A percentile compares a stretch with the other conserved stretches of the same genome.
These are phyloP conservation scores for Stachybotrys chartarum DNA, from an alignment of 2,329 filamentous ascomycete genomes.

Conservation along the genomic window DNA sequence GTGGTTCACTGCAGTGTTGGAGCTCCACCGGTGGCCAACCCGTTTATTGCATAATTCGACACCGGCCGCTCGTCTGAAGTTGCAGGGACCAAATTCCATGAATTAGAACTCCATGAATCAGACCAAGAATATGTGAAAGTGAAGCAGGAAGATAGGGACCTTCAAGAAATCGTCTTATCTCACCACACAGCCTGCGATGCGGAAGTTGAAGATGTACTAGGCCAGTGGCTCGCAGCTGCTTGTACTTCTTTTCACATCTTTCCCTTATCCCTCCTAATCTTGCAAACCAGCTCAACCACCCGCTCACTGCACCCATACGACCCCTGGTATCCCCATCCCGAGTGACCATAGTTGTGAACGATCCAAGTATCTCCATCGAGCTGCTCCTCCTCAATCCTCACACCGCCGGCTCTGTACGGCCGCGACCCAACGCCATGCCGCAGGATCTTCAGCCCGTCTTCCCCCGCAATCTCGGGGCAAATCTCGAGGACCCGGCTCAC, in stretches of 20 bases:
- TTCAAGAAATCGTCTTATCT: background rate
- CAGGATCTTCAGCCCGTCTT: slow-evolving; percentile 66
- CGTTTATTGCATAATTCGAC: slow-evolving; percentile 15
- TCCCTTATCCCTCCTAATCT: slow-evolving; percentile 36
- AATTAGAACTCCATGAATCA: too few species aligned
- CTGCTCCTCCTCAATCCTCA: slow-evolving; percentile 59
- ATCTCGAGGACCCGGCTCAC: slow-evolving; percentile 69
- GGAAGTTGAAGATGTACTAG: background rate
- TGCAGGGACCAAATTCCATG: too few species aligned
- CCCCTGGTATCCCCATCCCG: slow-evolving; percentile 68
- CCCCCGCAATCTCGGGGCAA: slow-evolving; percentile 55
- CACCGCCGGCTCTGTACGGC: slow-evolving; percentile 65
- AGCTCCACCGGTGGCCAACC: slow-evolving; percentile 10
- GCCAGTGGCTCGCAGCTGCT: background rate
- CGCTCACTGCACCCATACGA: slow-evolving; percentile 64
- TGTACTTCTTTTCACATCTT: slow-evolving; percentile 12
- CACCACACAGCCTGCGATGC: too few species aligned
- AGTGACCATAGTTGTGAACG: slow-evolving; percentile 79
- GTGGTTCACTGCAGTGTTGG: slow-evolving; percentile 6
- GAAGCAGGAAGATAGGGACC: background rate
- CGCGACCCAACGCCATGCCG: slow-evolving; percentile 77
- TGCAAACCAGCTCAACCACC: slow-evolving; percentile 59
- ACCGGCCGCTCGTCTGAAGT: background rate
- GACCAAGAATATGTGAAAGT: background rate
- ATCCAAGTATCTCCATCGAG: slow-evolving; percentile 50